phyloP scores from a whole-genome alignment of 2,329 filamentous ascomycete genomes.

The Colletotrichum truncatum region DNA sequence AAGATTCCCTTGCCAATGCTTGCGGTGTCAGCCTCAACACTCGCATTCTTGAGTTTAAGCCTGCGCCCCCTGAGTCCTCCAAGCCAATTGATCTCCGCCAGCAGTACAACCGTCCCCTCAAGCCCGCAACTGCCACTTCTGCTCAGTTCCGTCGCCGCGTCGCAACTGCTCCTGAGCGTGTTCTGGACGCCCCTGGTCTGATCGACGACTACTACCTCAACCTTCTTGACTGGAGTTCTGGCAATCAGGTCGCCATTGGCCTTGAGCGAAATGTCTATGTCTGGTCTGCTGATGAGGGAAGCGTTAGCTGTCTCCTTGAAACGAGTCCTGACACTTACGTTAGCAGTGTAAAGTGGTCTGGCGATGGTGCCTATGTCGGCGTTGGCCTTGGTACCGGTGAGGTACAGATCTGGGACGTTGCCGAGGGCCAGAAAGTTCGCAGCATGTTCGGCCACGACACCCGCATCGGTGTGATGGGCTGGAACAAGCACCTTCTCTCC shows the following conservation, averaged over 20 bases:
- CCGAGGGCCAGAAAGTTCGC: conserved; percentile 92
- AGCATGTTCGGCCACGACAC: conserved; percentile 99
- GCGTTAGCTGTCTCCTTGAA: conserved; percentile 89
- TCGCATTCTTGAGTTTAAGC: conserved; percentile 98
- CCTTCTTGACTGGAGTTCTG: conserved; percentile 96
- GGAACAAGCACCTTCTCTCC: conserved; percentile 98
- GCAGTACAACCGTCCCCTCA: conserved; percentile 97
- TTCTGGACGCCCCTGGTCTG: conserved; percentile 93
- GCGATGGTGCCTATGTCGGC: conserved; percentile 94
- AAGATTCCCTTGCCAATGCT: conserved; percentile 88
- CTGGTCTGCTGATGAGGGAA: conserved; percentile 95
- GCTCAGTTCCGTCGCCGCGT: conserved; percentile 93
- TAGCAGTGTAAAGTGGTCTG: conserved; percentile 98
- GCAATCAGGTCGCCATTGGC: conserved; percentile 97
- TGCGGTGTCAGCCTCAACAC: conserved; percentile 95
- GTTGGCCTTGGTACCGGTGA: conserved; percentile 95
- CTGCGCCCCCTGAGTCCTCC: conserved; percentile 94
- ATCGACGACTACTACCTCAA: conserved; percentile 99
- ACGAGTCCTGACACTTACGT: conserved; percentile 92
- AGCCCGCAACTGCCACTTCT: conserved; percentile 75
- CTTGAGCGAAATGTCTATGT: conserved; percentile 97
- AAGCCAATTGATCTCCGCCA: conserved; percentile 97
- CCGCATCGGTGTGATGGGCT: conserved; percentile 97
- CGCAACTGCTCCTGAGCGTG: conserved; percentile 92
- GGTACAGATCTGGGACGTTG: conserved; percentile 99